Percentiles rank a stretch among this genome's conserved stretches.
Conservation (phyloP, 2,329 filamentous ascomycete genomes). For the Verticillium dahliae region DNA sequence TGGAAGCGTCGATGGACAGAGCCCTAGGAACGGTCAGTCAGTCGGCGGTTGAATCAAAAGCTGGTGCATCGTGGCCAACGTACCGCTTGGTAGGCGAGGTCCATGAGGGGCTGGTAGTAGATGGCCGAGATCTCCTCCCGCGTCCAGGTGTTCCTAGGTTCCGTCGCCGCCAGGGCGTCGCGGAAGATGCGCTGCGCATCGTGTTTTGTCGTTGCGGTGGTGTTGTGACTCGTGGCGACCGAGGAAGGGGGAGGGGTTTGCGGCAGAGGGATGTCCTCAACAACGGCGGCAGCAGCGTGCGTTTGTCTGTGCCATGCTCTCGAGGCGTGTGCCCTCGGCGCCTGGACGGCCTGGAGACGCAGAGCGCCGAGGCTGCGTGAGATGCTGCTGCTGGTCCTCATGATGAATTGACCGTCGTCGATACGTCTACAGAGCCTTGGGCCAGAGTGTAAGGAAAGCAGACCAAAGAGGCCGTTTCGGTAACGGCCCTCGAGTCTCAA, state of each 20-base stretch:
- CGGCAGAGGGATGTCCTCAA: not conserved
- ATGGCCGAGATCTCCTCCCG: slow-evolving; percentile 74
- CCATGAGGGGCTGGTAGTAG: slow-evolving; percentile 75
- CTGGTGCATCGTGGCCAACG: not conserved
- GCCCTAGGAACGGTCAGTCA: slow-evolving; percentile 40
- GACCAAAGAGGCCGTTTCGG: not conserved
- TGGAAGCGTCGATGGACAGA: slow-evolving; percentile 80
- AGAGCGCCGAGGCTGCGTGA: not conserved
- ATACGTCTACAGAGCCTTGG: not conserved
- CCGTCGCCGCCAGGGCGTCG: slow-evolving; percentile 52
- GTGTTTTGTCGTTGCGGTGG: not conserved
- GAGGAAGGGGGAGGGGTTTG: not conserved
- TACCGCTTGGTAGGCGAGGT: slow-evolving; percentile 70
- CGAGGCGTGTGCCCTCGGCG: not conserved
- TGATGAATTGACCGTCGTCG: not conserved
- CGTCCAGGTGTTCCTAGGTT: slow-evolving; percentile 69
- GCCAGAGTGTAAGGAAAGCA: not conserved
- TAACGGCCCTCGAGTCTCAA: not conserved
- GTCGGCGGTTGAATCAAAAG: too few species aligned
- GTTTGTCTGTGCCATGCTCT: not conserved
- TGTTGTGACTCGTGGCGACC: not conserved
- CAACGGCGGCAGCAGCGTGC: not conserved
- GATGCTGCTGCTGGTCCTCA: not conserved
- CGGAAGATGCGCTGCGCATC: slow-evolving; percentile 25
- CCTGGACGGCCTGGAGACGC: not conserved